Base-by-base conservation (phyloP, 805 yeast genomes). In the Ogataea allantospora region DNA sequence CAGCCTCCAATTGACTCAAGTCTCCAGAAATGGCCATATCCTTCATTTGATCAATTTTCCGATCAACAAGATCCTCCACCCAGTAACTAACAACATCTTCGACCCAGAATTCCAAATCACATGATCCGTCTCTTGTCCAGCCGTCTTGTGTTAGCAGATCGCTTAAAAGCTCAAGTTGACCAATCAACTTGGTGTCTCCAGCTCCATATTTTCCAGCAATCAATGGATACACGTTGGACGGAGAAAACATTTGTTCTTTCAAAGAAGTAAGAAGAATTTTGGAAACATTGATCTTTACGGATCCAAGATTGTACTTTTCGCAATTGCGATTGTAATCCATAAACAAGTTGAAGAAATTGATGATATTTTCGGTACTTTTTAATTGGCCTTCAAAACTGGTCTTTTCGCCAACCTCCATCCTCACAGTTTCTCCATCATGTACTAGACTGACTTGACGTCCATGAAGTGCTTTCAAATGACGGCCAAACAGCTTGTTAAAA, bases 101-200 rank as follows among this genome's bases (percentile, higher is more conserved):
- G 7, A 55, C 51, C 65, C 65, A 60, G 34, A 58, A 59, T 36
- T 59, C 64, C 10, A 60, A 37, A 31, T 60, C 65, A 27, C 59
- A 57, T 4, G 51, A 41, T 1, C 55, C 58, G 42, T 57, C 62
- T 11, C 51, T 40, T 1, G 62, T 51, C 61, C 64, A 59, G 2
- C 56, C 54, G 2, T 43, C 32, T 27, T 49, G 47, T 5, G 59
- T 42, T 10, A 60, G 21, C n/a, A 50, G 27, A 2, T 26, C 42
- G 4, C 60, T 54, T 8, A 60, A 42, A 2, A 34, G 14, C 11
- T 42, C 46, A 13, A 60, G 26, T 35, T 44, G 27, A n/a, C 37
- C 14, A 19, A 43, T n/a, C 21, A 20, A 13, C 16, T 34, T 27
- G 11, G 13, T 27, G 7, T 36, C 30, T 3, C 41, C 42, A 7